phyloP scores from a whole-genome alignment of 495 filamentous ascomycete genomes.

The Aspergillus affinis region DNA sequence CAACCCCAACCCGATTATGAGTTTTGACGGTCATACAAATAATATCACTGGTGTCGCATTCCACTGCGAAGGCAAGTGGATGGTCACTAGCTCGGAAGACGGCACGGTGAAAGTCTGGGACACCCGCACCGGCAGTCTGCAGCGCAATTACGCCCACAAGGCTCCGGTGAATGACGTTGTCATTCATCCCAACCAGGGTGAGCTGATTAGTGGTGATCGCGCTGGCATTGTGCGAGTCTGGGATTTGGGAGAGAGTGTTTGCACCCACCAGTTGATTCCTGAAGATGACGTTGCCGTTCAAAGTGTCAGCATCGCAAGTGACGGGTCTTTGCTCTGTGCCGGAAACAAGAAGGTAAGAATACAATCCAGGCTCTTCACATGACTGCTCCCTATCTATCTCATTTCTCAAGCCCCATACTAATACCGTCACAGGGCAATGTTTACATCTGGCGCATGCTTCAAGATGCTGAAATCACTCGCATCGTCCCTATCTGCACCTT shows the following conservation, averaged over 20 bases:
- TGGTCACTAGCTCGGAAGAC: slow-evolving; percentile 98
- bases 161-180: slow-evolving; percentile 87
- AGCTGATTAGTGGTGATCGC: slow-evolving; percentile 93
- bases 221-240: slow-evolving; percentile 91
- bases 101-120: slow-evolving; percentile 99
- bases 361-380: not conserved
- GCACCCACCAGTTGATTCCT: slow-evolving; percentile 92
- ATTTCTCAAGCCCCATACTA: not conserved
- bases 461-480: slow-evolving; percentile 78
- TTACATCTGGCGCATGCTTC: slow-evolving; percentile 92
- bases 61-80: slow-evolving; percentile 98
- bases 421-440: slow-evolving; percentile 72
- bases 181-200: slow-evolving; percentile 97
- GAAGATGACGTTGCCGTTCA: slow-evolving; percentile 92
- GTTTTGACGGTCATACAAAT: slow-evolving; percentile 91
- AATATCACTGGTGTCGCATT: slow-evolving; percentile 97
- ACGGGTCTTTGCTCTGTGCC: slow-evolving; percentile 91
- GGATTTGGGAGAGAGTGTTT: slow-evolving; percentile 96
- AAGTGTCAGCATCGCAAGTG: slow-evolving; percentile 93
- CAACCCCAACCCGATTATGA: slow-evolving; percentile 86
- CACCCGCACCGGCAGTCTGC: slow-evolving; percentile 80
- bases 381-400: not conserved
- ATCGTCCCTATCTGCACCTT: slow-evolving; percentile 91
- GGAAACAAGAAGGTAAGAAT: slow-evolving; percentile 79
- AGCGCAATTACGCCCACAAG: slow-evolving; percentile 88